Evolutionary conservation across 1,139 yeast species (phyloP), one percentile per base, ranked within the genome.

Genomic region (Pichia sp.): DNA sequence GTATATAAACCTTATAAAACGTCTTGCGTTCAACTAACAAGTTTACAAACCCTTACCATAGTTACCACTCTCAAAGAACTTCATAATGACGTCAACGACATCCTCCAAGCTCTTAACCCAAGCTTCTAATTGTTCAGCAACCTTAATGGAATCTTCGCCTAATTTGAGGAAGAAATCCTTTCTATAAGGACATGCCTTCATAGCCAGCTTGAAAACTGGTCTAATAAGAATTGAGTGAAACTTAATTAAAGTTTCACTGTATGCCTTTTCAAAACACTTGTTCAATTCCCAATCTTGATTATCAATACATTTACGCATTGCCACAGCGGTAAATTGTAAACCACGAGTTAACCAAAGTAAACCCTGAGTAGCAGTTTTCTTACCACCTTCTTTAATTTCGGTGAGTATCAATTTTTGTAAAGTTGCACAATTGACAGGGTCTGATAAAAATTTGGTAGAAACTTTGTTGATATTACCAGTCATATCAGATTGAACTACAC

Each of bases 171-270:
- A 86, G 55, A 86, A 84, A 54, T 78, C 94, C 59, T 77, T 77
- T 65, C 96, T 76, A 63, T 84, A 86, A 22, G 96, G 96, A 61
- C 95, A 85, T 2, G 95, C 94, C 61, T 84, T 84, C 96, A 86
- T 86, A 39, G 96, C 96, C 56, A 87, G 70, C 69, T 83, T 84
- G 72, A 86, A 87, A 41, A 86, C 75, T 20, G 95, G 95, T 56
- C 82, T 81, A 46, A 86, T 69, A 54, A 86, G 66, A 70, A 86
- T 75, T 40, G 81, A 79, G 63, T 86, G 96, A 62, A 76, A 77
- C 60, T 86, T 77, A 40, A 83, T 72, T 58, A 86, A 72, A 3
- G 96, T 86, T 60, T 78, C 80, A 45, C 69, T 56, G 65, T 86
- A 86, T 19, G 95, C 84, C 50, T 78, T 83, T 37, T 91, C 83